Conservation (phyloP, 2,329 filamentous ascomycete genomes). For the Trichoderma sp. region DNA sequence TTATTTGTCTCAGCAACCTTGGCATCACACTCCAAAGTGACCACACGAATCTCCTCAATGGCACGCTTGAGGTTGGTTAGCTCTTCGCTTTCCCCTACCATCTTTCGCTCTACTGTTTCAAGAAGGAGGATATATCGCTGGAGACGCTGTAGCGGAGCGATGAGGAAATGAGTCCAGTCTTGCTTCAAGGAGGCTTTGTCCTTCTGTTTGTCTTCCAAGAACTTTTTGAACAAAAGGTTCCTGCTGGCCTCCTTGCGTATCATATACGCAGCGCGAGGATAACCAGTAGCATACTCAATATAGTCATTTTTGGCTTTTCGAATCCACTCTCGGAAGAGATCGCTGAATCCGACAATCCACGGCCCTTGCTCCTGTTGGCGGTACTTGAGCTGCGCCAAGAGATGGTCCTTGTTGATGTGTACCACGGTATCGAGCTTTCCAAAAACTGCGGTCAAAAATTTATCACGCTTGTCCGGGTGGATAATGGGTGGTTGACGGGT, state of each 20-base stretch:
- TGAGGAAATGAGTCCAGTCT: slow-evolving; percentile 93
- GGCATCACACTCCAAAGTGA: slow-evolving; percentile 87
- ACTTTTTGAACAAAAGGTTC: slow-evolving; percentile 84
- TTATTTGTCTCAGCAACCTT: slow-evolving; percentile 92
- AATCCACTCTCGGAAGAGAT: slow-evolving; percentile 98
- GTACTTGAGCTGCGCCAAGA: slow-evolving; percentile 93
- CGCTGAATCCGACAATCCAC: slow-evolving; percentile 91
- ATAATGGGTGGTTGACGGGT: slow-evolving; percentile 79
- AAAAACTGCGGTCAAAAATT: slow-evolving; percentile 85
- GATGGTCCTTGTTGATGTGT: slow-evolving; percentile 87
- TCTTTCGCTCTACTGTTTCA: slow-evolving; percentile 81
- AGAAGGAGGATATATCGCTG: slow-evolving; percentile 88
- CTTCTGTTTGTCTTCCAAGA: slow-evolving; percentile 77
- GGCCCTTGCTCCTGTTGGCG: slow-evolving; percentile 95
- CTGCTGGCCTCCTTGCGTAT: slow-evolving; percentile 82
- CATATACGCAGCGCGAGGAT: slow-evolving; percentile 80
- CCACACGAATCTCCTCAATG: slow-evolving; percentile 87
- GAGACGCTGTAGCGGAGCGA: slow-evolving; percentile 87
- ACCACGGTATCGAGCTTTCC: slow-evolving; percentile 88
- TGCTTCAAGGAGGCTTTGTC: slow-evolving; percentile 81
- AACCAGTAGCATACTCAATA: slow-evolving; percentile 87
- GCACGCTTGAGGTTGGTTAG: slow-evolving; percentile 82
- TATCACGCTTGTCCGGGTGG: slow-evolving; percentile 72
- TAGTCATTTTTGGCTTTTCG: slow-evolving; percentile 88
- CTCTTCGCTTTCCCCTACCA: slow-evolving; percentile 82